These are phyloP conservation scores for Typha latifolia DNA, from an alignment of 176 grass and related monocot genomes.

Conservation along the genomic window DNA sequence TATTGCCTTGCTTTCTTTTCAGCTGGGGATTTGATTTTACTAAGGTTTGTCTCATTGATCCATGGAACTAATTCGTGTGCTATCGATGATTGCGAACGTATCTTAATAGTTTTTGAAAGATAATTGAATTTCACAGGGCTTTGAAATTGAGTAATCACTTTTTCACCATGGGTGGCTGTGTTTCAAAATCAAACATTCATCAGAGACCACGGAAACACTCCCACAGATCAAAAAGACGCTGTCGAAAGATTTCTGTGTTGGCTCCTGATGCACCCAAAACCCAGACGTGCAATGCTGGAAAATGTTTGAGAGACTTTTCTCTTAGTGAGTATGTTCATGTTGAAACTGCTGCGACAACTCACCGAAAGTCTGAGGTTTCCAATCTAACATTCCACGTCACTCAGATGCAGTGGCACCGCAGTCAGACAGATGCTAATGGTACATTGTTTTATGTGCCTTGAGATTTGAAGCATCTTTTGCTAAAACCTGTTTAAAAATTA, in stretches of 20 bases:
- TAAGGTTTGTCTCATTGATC: too few relatives aligned
- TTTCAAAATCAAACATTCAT: slow-evolving; percentile 35
- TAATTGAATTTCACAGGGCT: neutral
- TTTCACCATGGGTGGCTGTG: slow-evolving; percentile 48
- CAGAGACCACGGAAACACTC: slow-evolving; percentile 25
- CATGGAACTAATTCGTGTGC: too few relatives aligned
- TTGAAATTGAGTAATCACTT: neutral
- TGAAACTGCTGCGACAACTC: slow-evolving; percentile 36
- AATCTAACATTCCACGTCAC: slow-evolving; percentile 67
- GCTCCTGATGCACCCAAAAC: slow-evolving; percentile 40
- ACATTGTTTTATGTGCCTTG: neutral
- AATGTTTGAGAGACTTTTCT: slow-evolving; percentile 42
- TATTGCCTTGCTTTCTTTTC: neutral
- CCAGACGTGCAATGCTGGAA: slow-evolving; percentile 18
- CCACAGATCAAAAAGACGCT: slow-evolving; percentile 23
- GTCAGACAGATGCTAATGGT: slow-evolving; percentile 59
- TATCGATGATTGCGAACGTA: neutral
- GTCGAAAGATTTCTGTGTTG: slow-evolving; percentile 4
- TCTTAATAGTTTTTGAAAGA: neutral
- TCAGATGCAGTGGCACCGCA: slow-evolving; percentile 84
- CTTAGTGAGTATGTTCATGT: slow-evolving; percentile 65
- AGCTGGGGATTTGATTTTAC: neutral
- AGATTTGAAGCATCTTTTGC: neutral
- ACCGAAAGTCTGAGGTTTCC: slow-evolving; percentile 39
- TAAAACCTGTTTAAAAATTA: too few relatives aligned